Base-by-base conservation (phyloP, 495 filamentous ascomycete genomes). In the Alectoria sarmentosa region DNA sequence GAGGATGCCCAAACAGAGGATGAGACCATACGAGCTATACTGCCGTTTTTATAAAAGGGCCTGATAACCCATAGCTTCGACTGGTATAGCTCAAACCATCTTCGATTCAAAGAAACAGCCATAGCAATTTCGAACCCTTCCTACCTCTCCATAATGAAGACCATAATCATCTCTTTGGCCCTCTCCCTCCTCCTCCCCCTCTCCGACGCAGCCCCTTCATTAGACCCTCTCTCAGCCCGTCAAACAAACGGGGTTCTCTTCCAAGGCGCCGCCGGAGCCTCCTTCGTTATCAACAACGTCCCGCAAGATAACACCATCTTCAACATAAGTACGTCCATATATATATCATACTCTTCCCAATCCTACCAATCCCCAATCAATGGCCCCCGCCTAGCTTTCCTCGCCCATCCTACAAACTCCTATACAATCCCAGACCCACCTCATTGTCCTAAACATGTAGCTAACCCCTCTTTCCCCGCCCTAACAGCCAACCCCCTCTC, bases 251-350 rank as follows among this genome's bases (percentile, higher is more conserved):
- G 36, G 6, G 36, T 41, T 23, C 34, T 59, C 10, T 59, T 59
- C 57, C 57, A 59, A 26, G 57, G 36, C 36, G 57, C 36, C 7
- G 57, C 21, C 39, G 36, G 36, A 36, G 56, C 56, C 13, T 38
- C 19, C 32, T 59, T 59, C 36, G 9, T 13, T 9, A 38, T 59
- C 2, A 11, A 39, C n/a, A 39, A 39, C 11, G 57, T 59, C 36
- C 57, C 57, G 36, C 57, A 59, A 15, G 57, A 59, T 21, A 59
- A 59, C 21, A 59, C 57, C 57, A 59, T 59, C 57, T 59, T 59
- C 39, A 26, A n/a, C 36, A 59, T 59, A 39, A 59, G 57, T 59
- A 59, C 57, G 57, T 38, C n/a, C 56, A 58, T 6, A 37, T 23
- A 37, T 19, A 17, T 32, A 23, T 38, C 56, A 23, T 38, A 36